Evolutionary conservation across 495 filamentous ascomycete genomes (phyloP), one percentile per base, ranked within the genome.

Genomic region (Talaromyces liani): DNA sequence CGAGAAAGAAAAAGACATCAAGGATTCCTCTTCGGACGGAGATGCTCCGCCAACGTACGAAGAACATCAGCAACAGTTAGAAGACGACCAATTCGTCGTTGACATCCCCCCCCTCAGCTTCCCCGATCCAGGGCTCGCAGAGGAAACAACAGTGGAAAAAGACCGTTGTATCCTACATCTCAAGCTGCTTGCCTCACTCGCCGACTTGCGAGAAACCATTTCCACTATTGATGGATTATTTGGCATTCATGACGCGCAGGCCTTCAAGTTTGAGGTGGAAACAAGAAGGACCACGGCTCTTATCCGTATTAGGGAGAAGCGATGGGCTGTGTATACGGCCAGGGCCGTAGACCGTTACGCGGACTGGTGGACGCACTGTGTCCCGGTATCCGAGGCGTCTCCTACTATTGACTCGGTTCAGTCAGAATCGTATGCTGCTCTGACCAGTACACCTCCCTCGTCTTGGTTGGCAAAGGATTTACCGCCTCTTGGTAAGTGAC

Each of bases 261-360:
- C 68, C 10, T 62, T 63, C 4, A 65, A 70, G 12, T 69, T 71
- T 34, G 18, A 27, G 3, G 58, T 60, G 0, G 58, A 67, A 25
- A 55, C 57, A 18, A 65, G 68, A 65, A 58, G 67, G 71, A 60
- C 66, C 29, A 61, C 63, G 47, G 33, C 56, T 61, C 5, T 63
- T 59, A 82, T 82, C 41, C 73, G 75, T 34, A 79, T 92, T 34
- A 77, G 85, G 34, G 89, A 95, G 75, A 92, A 93, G 75, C 79
- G 90, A 70, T 96, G 92, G 92, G 83, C 83, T 4, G 70, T 93
- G 31, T 94, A 88, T 68, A 80, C 91, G 20, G 82, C 87, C 16
- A 81, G 86, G 56, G 92, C 91, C 16, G 88, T 85, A 0, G 85
- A 89, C 14, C 80, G 92, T 22, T 96, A 91, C 70, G 78, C 85